Conservation (phyloP, 208 protist genomes). For the Crithidia thermophila region DNA sequence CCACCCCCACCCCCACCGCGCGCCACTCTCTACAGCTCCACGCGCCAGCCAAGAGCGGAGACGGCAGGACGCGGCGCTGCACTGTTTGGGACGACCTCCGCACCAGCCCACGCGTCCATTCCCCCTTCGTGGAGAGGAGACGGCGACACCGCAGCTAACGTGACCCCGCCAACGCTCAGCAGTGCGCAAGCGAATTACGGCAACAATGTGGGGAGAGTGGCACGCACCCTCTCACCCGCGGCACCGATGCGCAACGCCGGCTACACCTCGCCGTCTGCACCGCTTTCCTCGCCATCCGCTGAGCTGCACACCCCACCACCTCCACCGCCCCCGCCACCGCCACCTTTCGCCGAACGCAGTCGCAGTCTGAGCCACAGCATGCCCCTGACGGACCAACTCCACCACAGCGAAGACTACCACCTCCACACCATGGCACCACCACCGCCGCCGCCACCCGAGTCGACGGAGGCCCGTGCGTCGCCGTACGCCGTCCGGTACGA, state of each 20-base stretch:
- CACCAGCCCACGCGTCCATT: not conserved
- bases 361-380: conserved; percentile 19
- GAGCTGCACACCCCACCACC: not conserved
- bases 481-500: conserved; percentile 5
- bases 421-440: conserved; percentile 12
- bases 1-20: conserved; percentile 21
- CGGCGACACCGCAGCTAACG: not conserved
- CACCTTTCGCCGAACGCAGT: conserved; percentile 16
- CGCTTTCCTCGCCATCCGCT: not conserved
- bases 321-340: conserved; percentile 16
- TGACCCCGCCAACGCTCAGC: not conserved
- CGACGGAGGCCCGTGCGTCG: not conserved
- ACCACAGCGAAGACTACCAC: not conserved
- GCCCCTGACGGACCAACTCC: conserved; percentile 4
- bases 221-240: not conserved
- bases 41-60: conserved; percentile 8
- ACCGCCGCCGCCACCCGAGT: conserved; percentile 10
- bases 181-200: not conserved
- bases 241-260: not conserved
- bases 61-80: not conserved
- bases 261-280: not conserved
- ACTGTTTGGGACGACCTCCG: not conserved
- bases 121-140: not conserved
- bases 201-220: not conserved
- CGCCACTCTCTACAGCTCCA: conserved; percentile 18